Conservation (phyloP, 345 rosid species). For the Salix viminalis region DNA sequence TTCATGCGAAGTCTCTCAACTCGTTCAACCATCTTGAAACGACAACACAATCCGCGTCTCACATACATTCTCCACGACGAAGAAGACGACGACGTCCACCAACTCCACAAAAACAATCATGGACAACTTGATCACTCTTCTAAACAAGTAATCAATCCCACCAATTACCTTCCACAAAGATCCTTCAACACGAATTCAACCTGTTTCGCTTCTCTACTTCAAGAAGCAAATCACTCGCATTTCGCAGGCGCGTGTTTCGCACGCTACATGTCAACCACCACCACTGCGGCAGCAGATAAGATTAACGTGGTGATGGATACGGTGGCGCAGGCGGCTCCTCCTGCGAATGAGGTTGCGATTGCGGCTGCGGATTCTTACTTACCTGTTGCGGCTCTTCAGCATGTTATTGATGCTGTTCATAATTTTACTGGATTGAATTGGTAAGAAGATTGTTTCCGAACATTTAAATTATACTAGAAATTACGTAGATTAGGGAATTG, state of each 20-base stretch:
- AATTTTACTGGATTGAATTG: constrained; percentile 59
- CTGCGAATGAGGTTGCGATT: constrained; percentile 62
- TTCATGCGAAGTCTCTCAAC: constrained; percentile 44
- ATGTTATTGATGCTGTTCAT: constrained; percentile 62
- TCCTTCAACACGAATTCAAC: constrained; percentile 16
- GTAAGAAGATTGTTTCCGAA: constrained; percentile 19
- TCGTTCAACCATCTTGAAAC: constrained; percentile 41
- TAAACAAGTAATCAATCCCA: constrained; percentile 28
- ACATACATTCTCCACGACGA: constrained; percentile 38
- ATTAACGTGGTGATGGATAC: constrained; percentile 45
- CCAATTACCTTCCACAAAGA: not conserved
- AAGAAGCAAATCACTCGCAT: constrained; percentile 14
- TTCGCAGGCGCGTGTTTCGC: constrained; percentile 32
- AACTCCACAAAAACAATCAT: not conserved
- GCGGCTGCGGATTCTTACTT: constrained; percentile 70
- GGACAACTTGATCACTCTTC: not conserved
- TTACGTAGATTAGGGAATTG: too few relatives aligned
- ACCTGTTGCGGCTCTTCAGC: constrained; percentile 66
- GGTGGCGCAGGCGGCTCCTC: constrained; percentile 34
- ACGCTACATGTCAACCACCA: constrained; percentile 57
- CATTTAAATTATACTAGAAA: not conserved
- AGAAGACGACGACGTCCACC: constrained; percentile 13
- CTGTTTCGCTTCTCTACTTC: constrained; percentile 15
- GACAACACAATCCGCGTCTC: constrained; percentile 32
- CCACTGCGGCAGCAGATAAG: constrained; percentile 41